Base-by-base conservation (phyloP, 2,329 filamentous ascomycete species). In the Ophiostoma sp. region DNA sequence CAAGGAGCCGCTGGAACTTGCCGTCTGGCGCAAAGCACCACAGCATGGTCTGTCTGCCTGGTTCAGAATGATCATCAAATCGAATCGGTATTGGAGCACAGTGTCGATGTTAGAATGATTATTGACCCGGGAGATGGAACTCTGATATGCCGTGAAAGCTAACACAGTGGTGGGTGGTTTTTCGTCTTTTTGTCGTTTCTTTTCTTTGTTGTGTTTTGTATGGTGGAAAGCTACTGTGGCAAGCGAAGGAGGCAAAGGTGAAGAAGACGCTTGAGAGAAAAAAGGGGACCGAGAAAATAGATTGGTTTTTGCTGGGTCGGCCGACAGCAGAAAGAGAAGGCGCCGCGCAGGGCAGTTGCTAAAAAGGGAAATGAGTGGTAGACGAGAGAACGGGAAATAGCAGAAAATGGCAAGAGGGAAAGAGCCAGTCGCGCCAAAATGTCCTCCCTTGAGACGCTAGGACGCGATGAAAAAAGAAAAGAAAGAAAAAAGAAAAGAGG, bases 331-430 rank as follows among this genome's bases (percentile, higher is more conserved):
- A 69, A 69, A 52, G 50, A 63, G 64, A 69, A 73, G 66, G 55
- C 39, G 66, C 39, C 45, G 45, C 17, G 52, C 25, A 70, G 68
- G 59, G 69, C 68, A 59, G 55, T 71, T 73, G 72, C 72, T 68
- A 45, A 36, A 73, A 71, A 52, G 19, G 72, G 72, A 71, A 73
- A 73, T 64, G 55, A 63, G 55, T 31, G 39, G 55, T 31, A 36
- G 28, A 28, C 17, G 31, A 55, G 42, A n/a, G 33, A 52, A 36
- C 50, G 64, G 71, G 52, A 72, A 36, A 36, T 61, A 57, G 69
- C 17, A 48, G 55, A 71, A 70, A 70, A 50, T 12, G 50, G 57
- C 31, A 39, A 39, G 31, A 19, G 31, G 57, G 68, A 36, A 64
- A 57, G 57, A 66, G 45, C 66, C 31, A 73, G 17, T 25, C 66